Evolutionary conservation across 768 basidiomycete species (phyloP).

Genomic region (Candolleomyces aberdarensis): DNA sequence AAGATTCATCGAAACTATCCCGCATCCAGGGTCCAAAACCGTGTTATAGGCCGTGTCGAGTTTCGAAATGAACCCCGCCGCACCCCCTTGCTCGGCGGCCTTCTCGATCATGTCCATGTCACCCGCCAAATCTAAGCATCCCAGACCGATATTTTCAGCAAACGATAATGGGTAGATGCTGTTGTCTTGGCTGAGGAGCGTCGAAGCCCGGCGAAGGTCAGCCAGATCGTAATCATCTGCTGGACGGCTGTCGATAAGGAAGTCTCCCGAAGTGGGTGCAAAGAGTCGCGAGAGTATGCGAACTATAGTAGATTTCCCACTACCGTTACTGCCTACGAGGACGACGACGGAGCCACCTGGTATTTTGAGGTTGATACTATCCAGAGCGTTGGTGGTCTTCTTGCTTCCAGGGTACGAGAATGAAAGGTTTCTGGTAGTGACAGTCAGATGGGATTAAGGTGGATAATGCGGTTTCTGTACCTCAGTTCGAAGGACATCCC

Average conservation of each 20-base stretch:
- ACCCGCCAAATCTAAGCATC: constrained; percentile 16
- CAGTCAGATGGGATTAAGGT: neutral
- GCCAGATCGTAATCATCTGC: constrained; percentile 33
- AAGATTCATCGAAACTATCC: constrained; percentile 9
- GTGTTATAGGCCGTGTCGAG: constrained; percentile 39
- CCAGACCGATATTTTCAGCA: constrained; percentile 36
- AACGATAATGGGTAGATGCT: constrained; percentile 46
- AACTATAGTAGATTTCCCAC: constrained; percentile 53
- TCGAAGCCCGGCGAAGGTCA: constrained; percentile 42
- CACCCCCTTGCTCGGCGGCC: constrained; percentile 37
- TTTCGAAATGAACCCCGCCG: constrained; percentile 35
- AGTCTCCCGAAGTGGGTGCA: constrained; percentile 38
- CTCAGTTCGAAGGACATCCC: constrained; percentile 24
- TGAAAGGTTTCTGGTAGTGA: constrained; percentile 39
- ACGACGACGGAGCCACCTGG: constrained; percentile 47
- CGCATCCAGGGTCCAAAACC: constrained; percentile 28
- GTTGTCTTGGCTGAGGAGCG: constrained; percentile 49
- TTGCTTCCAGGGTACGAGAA: constrained; percentile 51
- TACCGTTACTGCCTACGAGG: constrained; percentile 55
- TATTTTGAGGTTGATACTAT: constrained; percentile 42
- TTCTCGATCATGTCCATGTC: constrained; percentile 22
- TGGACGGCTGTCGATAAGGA: constrained; percentile 42
- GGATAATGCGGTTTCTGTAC: constrained; percentile 5
- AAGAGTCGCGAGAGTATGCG: constrained; percentile 50
- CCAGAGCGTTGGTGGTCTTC: constrained; percentile 30